These are phyloP conservation scores for Leccinum brunneo-olivaceum DNA, from an alignment of 1,284 basidiomycete genomes.

Conservation along the genomic window DNA sequence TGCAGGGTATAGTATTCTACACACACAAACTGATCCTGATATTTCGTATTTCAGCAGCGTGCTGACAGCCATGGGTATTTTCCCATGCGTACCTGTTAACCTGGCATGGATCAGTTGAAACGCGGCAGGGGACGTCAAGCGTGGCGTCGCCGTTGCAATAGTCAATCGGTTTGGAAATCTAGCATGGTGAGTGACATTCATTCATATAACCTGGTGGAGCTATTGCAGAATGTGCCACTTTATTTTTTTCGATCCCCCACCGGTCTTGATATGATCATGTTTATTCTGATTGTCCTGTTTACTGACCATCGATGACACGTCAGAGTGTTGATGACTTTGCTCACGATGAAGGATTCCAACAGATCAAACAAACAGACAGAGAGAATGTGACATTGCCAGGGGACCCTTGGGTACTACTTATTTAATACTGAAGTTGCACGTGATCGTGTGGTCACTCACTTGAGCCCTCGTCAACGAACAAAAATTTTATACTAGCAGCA, in stretches of 20 bases:
- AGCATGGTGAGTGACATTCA: constrained; percentile 36
- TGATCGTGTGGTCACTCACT: not conserved
- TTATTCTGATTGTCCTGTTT: not conserved
- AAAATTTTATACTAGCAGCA: not conserved
- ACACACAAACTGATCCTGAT: constrained; percentile 30
- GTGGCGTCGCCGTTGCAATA: constrained; percentile 47
- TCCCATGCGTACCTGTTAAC: constrained; percentile 43
- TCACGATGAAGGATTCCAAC: too few species aligned
- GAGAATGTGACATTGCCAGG: too few species aligned
- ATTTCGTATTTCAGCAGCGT: constrained; percentile 43
- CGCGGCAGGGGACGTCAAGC: constrained; percentile 48
- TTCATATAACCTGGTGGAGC: constrained; percentile 1
- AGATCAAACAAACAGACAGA: too few species aligned
- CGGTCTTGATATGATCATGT: constrained; percentile 42
- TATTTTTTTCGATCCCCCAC: constrained; percentile 40
- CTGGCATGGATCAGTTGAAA: constrained; percentile 54
- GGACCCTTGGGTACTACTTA: constrained; percentile 20
- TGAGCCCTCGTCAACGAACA: constrained; percentile 1
- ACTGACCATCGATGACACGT: not conserved
- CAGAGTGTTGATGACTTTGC: too few species aligned
- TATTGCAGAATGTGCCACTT: constrained; percentile 34
- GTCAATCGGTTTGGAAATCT: constrained; percentile 49
- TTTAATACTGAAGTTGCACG: not conserved
- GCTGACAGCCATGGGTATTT: constrained; percentile 47
- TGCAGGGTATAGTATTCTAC: constrained; percentile 39